Conservation (phyloP, 2,329 filamentous ascomycete species). For the Exophiala lecanii-corni region DNA sequence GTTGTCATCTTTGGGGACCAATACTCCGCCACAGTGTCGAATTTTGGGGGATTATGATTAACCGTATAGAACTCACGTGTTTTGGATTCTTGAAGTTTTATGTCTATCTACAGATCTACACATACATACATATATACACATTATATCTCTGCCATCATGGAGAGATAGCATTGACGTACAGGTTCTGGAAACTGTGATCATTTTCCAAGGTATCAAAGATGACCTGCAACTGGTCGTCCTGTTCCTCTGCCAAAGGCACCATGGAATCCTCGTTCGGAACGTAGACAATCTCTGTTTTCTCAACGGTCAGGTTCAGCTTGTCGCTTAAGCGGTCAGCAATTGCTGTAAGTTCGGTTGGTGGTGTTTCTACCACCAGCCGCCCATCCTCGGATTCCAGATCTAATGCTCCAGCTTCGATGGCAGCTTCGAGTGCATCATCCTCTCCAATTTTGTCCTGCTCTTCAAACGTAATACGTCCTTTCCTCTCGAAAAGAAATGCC, state of each 20-base stretch:
- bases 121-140: too few species aligned
- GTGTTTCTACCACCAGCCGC: slow-evolving; percentile 65
- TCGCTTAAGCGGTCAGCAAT: slow-evolving; percentile 61
- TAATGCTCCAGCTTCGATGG: slow-evolving; percentile 74
- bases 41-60: too few species aligned
- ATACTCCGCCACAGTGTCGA: too few species aligned
- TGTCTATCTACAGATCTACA: too few species aligned
- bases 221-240: slow-evolving; percentile 53
- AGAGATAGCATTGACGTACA: slow-evolving; percentile 71
- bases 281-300: slow-evolving; percentile 79
- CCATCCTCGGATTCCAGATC: slow-evolving; percentile 58
- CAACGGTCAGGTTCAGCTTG: slow-evolving; percentile 61
- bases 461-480: slow-evolving; percentile 69
- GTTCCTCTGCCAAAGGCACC: slow-evolving; percentile 56
- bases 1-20: too few species aligned
- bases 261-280: slow-evolving; percentile 75
- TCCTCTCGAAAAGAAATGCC: slow-evolving; percentile 78
- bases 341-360: slow-evolving; percentile 59
- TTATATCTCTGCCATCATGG: too few species aligned
- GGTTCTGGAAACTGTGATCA: slow-evolving; percentile 66
- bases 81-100: too few species aligned
- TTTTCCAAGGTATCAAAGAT: slow-evolving; percentile 57
- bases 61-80: too few species aligned
- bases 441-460: slow-evolving; percentile 49
- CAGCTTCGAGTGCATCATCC: slow-evolving; percentile 72